Percentiles rank a stretch among this genome's conserved stretches.
phyloP scores from a whole-genome alignment of 1,139 yeast species.

The Spathaspora jeffriesii region DNA sequence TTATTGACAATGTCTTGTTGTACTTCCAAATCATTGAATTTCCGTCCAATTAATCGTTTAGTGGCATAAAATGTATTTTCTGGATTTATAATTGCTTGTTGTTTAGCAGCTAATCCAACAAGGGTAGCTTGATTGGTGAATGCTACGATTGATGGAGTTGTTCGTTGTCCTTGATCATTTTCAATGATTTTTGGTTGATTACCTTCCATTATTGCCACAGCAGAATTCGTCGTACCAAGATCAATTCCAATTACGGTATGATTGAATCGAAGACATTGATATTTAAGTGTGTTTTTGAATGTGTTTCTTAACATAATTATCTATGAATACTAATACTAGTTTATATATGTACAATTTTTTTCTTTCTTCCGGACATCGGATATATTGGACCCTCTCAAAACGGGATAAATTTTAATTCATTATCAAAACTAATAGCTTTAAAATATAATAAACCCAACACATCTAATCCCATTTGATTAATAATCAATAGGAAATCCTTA shows the following conservation, averaged over 20 bases:
- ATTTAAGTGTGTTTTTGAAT: not conserved
- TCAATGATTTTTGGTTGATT: conserved; percentile 58
- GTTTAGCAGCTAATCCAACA: conserved; percentile 65
- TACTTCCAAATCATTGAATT: conserved; percentile 62
- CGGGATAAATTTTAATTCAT: not conserved
- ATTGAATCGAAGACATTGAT: not conserved
- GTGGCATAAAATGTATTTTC: conserved; percentile 75
- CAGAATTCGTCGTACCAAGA: conserved; percentile 80
- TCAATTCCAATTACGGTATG: conserved; percentile 68
- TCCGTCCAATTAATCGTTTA: conserved; percentile 71
- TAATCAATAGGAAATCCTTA: not conserved
- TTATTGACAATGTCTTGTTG: conserved; percentile 57
- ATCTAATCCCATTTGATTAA: conserved; percentile 4
- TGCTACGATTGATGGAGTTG: conserved; percentile 77
- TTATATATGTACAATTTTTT: not conserved
- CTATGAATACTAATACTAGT: not conserved
- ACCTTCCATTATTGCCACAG: conserved; percentile 67
- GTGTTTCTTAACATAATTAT: not conserved
- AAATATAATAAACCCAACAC: conserved; percentile 3
- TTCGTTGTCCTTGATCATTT: conserved; percentile 66
- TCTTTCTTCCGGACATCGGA: not conserved
- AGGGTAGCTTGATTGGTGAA: conserved; percentile 31
- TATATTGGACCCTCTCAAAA: not conserved
- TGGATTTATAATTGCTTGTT: conserved; percentile 68
- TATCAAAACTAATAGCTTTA: not conserved